Base-by-base conservation (phyloP, 2,329 filamentous ascomycete genomes). In the Fusarium zealandicum region DNA sequence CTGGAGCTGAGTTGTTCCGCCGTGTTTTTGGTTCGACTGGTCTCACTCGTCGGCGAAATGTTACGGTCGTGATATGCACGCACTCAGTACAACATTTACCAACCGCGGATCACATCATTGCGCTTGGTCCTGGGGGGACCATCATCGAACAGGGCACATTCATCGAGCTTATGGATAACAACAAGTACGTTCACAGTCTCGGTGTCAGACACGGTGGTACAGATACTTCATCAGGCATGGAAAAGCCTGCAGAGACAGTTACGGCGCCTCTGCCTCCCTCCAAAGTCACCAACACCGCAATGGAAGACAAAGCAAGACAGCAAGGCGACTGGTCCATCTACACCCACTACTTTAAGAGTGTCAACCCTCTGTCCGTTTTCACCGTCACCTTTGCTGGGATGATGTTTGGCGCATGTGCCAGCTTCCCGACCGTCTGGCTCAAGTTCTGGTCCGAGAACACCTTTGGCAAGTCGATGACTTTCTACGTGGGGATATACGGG, bases 31-130 rank as follows among this genome's bases (percentile, higher is more conserved):
- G 77, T 0, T 49, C 67, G 1, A 52, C 65, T 0, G 78, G 80
- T 0, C 47, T 82, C 2, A 64, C 80, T 3, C 70, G 72, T 14
- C 66, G 61, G 7, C 59, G 72, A 6, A 69, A 70, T 0, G 69
- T 68, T 2, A 81, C 79, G 1, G 74, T 76, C 1, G 49, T 84
- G 1, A 65, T 83, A 2, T 69, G 72, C 35, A 73, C 69, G 1
- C 72, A 75, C 35, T 70, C 70, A 0, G 56, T 73, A 5, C 61
- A 66, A 0, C 67, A 71, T 38, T 46, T 77, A 4, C 68, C 72
- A 0, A 59, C 63, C 30, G 76, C 70, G 48, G 78, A 83, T 37
- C 75, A 80, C 28, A 76, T 83, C 7, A 75, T 83, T 32, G 78
- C 75, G 0, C 72, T 84, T 0, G 73, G 73, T 0, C 30, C 60